These are phyloP conservation scores for Hydnomerulius pinastri DNA, from an alignment of 768 basidiomycete species.

Conservation along the genomic window DNA sequence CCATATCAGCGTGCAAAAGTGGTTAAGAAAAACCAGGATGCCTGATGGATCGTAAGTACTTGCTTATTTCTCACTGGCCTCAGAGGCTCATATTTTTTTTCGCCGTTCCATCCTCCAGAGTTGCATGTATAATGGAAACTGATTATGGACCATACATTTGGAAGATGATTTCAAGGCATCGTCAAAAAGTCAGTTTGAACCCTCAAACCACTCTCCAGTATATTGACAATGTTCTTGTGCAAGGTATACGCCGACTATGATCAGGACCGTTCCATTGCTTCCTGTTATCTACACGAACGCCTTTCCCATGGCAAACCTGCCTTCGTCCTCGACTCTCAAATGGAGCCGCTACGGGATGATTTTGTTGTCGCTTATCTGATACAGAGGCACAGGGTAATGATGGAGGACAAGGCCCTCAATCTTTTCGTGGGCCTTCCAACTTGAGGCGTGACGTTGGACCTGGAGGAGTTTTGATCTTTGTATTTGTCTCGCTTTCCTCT, in stretches of 20 bases:
- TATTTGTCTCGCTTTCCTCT: too few relatives aligned
- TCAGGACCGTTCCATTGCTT: slow-evolving; percentile 23
- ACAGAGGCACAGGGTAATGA: slow-evolving; percentile 24
- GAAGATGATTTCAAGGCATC: slow-evolving; percentile 24
- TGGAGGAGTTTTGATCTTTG: too few relatives aligned
- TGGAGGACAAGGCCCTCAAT: slow-evolving; percentile 27
- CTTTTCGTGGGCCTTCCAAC: slow-evolving; percentile 22
- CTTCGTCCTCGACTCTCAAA: slow-evolving; percentile 20
- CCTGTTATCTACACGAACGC: slow-evolving; percentile 17
- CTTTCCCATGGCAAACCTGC: slow-evolving; percentile 14
- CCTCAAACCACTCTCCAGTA: not conserved
- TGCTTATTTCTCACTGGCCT: too few relatives aligned
- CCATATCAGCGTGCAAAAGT: slow-evolving; percentile 24
- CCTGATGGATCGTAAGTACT: slow-evolving; percentile 25
- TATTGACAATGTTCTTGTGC: not conserved
- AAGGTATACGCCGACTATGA: slow-evolving; percentile 29
- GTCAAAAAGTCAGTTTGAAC: slow-evolving; percentile 20
- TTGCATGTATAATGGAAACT: slow-evolving; percentile 23
- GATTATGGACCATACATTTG: slow-evolving; percentile 26
- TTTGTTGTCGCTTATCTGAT: slow-evolving; percentile 29
- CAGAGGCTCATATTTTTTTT: not conserved
- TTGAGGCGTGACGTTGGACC: too few relatives aligned
- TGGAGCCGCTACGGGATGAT: slow-evolving; percentile 32
- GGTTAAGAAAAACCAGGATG: slow-evolving; percentile 28
- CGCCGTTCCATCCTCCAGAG: slow-evolving; percentile 5